A percentile compares a stretch with the other conserved stretches of the same genome.
phyloP scores from a whole-genome alignment of 2,329 filamentous ascomycete species.

The Cladosporium sp. region DNA sequence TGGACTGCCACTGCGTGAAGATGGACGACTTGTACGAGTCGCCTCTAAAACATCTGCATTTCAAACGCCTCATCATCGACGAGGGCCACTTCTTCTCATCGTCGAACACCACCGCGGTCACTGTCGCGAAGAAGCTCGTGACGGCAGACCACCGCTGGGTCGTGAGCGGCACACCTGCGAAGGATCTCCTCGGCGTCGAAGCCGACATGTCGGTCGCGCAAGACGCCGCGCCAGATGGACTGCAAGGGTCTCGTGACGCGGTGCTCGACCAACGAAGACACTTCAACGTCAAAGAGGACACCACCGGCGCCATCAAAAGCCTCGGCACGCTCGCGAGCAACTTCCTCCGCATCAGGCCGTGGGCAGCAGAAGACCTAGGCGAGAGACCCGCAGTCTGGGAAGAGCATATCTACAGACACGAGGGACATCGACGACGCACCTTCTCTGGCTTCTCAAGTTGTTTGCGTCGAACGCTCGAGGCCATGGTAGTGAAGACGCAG shows the following conservation, averaged over 20 bases:
- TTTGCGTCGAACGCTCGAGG: constrained; percentile 64
- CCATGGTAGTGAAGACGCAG: constrained; percentile 73
- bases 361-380: constrained; percentile 58
- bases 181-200: constrained; percentile 65
- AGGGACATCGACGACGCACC: constrained; percentile 46
- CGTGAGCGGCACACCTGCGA: constrained; percentile 83
- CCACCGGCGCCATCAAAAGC: constrained; percentile 47
- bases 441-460: constrained; percentile 51
- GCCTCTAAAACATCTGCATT: constrained; percentile 65
- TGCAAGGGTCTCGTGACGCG: constrained; percentile 11
- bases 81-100: constrained; percentile 84
- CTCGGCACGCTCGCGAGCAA: constrained; percentile 59
- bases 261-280: constrained; percentile 35
- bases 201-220: constrained; percentile 5
- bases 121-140: constrained; percentile 48
- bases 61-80: constrained; percentile 84
- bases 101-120: constrained; percentile 52
- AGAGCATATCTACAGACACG: constrained; percentile 57
- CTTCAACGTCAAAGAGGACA: constrained; percentile 36
- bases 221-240: background rate
- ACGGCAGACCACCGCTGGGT: constrained; percentile 72
- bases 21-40: constrained; percentile 46
- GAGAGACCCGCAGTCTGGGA: constrained; percentile 65
- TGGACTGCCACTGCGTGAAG: constrained; percentile 41
- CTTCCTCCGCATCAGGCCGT: constrained; percentile 72